Percentiles rank a stretch among this genome's conserved stretches.
Evolutionary conservation across 1,284 basidiomycete species (phyloP).

Genomic region (Phellopilus nigrolimitatus): DNA sequence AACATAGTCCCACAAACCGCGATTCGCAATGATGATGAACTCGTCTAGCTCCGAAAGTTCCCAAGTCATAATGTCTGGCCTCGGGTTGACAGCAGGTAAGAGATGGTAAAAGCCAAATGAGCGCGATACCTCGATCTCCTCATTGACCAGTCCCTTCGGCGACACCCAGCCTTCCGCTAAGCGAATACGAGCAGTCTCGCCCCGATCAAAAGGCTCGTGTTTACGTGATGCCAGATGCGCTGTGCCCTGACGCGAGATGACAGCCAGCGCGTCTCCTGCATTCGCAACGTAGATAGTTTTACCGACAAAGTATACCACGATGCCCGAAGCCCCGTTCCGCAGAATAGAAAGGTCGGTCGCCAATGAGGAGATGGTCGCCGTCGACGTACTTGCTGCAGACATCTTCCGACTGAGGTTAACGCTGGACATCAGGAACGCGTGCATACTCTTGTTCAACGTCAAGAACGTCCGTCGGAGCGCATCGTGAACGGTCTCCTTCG

Average conservation of each 20-base stretch:
- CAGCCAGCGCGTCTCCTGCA: conserved; percentile 85
- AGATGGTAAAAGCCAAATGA: conserved; percentile 94
- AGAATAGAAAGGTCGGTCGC: conserved; percentile 41
- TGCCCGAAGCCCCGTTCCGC: conserved; percentile 79
- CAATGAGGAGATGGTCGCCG: conserved; percentile 29
- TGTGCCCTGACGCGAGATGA: conserved; percentile 80
- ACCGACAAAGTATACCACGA: conserved; percentile 82
- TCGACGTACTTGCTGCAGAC: conserved; percentile 57
- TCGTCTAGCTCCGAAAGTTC: conserved; percentile 86
- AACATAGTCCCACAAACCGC: conserved; percentile 91
- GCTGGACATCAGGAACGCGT: conserved; percentile 53
- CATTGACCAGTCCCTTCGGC: conserved; percentile 89
- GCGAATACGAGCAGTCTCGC: conserved; percentile 85
- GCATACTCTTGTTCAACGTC: conserved; percentile 74
- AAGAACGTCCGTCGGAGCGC: conserved; percentile 86
- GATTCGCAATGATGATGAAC: conserved; percentile 94
- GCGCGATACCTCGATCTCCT: conserved; percentile 87
- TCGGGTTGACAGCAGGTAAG: conserved; percentile 87
- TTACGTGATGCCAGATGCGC: conserved; percentile 75
- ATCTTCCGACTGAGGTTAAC: conserved; percentile 53
- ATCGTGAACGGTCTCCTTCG: conserved; percentile 60
- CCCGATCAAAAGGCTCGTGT: conserved; percentile 89
- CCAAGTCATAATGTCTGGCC: conserved; percentile 73
- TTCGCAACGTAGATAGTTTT: conserved; percentile 89
- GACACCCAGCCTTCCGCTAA: conserved; percentile 95